phyloP scores from a whole-genome alignment of 495 filamentous ascomycete genomes.

The Astrothelium subdiscretum region DNA sequence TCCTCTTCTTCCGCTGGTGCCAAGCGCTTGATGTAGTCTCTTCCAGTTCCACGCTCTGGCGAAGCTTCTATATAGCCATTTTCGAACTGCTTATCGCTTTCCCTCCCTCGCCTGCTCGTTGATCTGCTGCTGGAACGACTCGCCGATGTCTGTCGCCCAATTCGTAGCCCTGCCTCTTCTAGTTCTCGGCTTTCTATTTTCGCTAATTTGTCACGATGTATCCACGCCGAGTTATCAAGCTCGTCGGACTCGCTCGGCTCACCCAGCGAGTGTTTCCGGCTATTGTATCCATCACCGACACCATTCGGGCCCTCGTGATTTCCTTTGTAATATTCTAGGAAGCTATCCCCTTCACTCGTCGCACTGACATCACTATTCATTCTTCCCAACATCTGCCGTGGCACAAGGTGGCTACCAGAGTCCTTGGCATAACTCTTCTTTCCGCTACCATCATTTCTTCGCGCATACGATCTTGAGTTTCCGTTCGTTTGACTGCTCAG shows the following conservation, averaged over 20 bases:
- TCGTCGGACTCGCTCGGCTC: background rate
- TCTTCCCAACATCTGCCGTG: background rate
- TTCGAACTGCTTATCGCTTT: background rate
- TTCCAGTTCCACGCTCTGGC: background rate
- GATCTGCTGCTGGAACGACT: conserved; percentile 27
- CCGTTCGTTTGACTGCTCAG: background rate
- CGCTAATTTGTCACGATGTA: conserved; percentile 90
- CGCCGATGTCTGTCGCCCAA: conserved; percentile 44
- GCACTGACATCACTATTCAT: background rate
- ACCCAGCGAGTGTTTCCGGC: background rate
- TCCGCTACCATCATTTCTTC: background rate
- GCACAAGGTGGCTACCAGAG: background rate
- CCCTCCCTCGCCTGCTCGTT: conserved; percentile 3
- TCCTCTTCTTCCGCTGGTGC: conserved; percentile 33
- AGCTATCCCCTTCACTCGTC: background rate
- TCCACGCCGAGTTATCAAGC: conserved; percentile 65
- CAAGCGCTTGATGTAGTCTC: conserved; percentile 31
- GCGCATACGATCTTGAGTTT: background rate
- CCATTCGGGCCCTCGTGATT: background rate
- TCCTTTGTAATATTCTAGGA: background rate
- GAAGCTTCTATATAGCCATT: conserved; percentile 3
- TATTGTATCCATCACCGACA: background rate
- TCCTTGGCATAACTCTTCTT: background rate
- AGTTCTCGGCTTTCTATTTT: conserved; percentile 88
- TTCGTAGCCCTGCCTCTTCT: conserved; percentile 77